phyloP scores from a whole-genome alignment of 2,329 filamentous ascomycete genomes.

The Fusarium protoensiforme region DNA sequence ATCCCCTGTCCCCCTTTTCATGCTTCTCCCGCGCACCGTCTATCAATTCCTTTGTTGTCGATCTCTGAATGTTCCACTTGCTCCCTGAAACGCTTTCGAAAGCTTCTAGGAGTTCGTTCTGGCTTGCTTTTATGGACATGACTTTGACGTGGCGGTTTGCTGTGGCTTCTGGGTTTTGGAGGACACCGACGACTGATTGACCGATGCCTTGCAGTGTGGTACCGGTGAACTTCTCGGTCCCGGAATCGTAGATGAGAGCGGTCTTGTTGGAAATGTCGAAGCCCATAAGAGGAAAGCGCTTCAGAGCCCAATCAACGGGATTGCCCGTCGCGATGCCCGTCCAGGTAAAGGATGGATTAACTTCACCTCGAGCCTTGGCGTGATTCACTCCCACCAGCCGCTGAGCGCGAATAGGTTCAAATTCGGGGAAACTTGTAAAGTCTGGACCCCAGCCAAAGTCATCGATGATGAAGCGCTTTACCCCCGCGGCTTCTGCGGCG shows the following conservation, averaged over 20 bases:
- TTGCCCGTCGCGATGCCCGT: conserved; percentile 24
- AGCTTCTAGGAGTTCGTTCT: conserved; percentile 19
- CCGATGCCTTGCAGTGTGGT: conserved; percentile 26
- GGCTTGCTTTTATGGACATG: conserved; percentile 26
- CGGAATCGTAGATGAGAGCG: conserved; percentile 21
- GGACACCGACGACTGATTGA: conserved; percentile 25
- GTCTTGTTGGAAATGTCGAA: conserved; percentile 7
- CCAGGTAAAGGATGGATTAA: conserved; percentile 21
- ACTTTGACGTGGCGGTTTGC: conserved; percentile 19
- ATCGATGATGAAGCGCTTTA: conserved; percentile 25
- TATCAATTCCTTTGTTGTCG: conserved; percentile 12
- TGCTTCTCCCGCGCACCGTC: conserved; percentile 16
- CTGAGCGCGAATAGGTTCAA: conserved; percentile 20
- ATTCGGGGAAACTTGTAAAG: conserved; percentile 25
- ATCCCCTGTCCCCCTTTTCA: conserved; percentile 4
- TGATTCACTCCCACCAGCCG: conserved; percentile 10
- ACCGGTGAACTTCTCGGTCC: conserved; percentile 19
- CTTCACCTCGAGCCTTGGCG: conserved; percentile 1
- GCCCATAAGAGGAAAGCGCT: conserved; percentile 24
- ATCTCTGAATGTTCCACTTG: conserved; percentile 6
- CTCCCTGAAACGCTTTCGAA: conserved; percentile 1
- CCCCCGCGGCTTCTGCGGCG: conserved; percentile 23
- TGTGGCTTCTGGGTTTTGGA: conserved; percentile 18
- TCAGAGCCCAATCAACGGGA: conserved; percentile 30
- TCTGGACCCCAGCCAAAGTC: conserved; percentile 29